Evolutionary conservation across 2,329 filamentous ascomycete species (phyloP).

Genomic region (Aspergillus proliferans): DNA sequence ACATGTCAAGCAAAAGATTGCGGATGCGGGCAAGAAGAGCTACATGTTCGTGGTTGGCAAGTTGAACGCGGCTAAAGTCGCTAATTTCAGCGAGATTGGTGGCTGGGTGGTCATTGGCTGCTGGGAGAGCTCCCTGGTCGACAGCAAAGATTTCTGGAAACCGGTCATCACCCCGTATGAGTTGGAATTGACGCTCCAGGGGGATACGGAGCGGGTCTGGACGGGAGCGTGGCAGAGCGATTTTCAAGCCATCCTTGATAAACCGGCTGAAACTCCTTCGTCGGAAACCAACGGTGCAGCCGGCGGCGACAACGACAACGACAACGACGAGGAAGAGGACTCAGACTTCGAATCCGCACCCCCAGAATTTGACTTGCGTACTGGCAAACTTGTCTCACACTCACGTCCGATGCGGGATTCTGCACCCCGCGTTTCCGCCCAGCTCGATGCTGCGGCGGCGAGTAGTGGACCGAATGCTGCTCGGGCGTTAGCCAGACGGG

Average conservation of each 20-base stretch:
- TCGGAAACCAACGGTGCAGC: slow-evolving; percentile 15
- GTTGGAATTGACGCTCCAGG: slow-evolving; percentile 67
- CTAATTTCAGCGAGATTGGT: slow-evolving; percentile 91
- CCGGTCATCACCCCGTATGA: slow-evolving; percentile 96
- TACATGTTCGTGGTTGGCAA: slow-evolving; percentile 97
- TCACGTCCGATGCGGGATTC: slow-evolving; percentile 48
- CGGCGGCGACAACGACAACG: slow-evolving; percentile 1
- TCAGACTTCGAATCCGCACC: slow-evolving; percentile 64
- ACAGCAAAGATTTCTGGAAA: slow-evolving; percentile 80
- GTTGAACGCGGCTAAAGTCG: slow-evolving; percentile 88
- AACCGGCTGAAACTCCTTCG: slow-evolving; percentile 17
- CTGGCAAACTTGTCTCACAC: slow-evolving; percentile 73
- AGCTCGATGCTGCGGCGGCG: slow-evolving; percentile 17
- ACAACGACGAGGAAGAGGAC: slow-evolving; percentile 52
- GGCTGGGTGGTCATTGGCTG: slow-evolving; percentile 97
- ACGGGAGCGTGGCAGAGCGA: slow-evolving; percentile 83
- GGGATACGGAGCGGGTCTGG: slow-evolving; percentile 74
- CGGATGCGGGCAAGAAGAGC: slow-evolving; percentile 79
- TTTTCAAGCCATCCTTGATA: slow-evolving; percentile 62
- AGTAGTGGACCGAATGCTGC: slow-evolving; percentile 22
- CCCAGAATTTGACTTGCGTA: slow-evolving; percentile 87
- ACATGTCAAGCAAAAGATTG: slow-evolving; percentile 65
- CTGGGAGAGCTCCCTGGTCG: slow-evolving; percentile 92
- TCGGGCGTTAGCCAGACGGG: slow-evolving; percentile 56
- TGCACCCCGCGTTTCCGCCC: slow-evolving; percentile 24